A percentile compares a stretch with the other conserved stretches of the same genome.
These are phyloP conservation scores for Adansonia digitata DNA, from an alignment of 345 rosid genomes.

Conservation along the genomic window DNA sequence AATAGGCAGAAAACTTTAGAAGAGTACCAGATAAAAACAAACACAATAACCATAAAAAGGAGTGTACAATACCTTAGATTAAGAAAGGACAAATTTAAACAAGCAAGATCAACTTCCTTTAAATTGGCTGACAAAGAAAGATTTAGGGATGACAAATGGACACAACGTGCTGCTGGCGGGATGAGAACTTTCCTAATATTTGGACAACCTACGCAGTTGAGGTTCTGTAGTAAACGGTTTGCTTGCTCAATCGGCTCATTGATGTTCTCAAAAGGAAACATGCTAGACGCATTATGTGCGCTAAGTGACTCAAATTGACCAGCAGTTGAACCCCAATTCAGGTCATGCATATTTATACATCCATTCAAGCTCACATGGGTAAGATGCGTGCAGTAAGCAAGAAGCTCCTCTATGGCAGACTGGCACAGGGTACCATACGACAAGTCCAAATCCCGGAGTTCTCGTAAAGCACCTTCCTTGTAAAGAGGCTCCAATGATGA, in stretches of 20 bases:
- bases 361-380: slow-evolving; percentile 96
- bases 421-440: slow-evolving; percentile 92
- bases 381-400: slow-evolving; percentile 83
- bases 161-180: slow-evolving; percentile 73
- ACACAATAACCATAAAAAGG: background rate
- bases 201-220: slow-evolving; percentile 90
- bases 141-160: slow-evolving; percentile 71
- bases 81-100: slow-evolving; percentile 64
- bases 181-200: slow-evolving; percentile 86
- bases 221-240: slow-evolving; percentile 78
- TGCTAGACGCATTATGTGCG: slow-evolving; percentile 18
- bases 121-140: slow-evolving; percentile 80
- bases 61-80: slow-evolving; percentile 57
- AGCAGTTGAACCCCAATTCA: slow-evolving; percentile 73
- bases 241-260: slow-evolving; percentile 41
- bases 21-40: background rate
- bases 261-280: slow-evolving; percentile 23
- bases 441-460: slow-evolving; percentile 83
- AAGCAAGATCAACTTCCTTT: slow-evolving; percentile 84
- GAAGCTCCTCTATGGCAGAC: slow-evolving; percentile 94
- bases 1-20: background rate
- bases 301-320: slow-evolving; percentile 40
- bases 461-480: slow-evolving; percentile 74
- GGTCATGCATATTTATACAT: slow-evolving; percentile 92
- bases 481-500: slow-evolving; percentile 91